A percentile compares a stretch with the other conserved stretches of the same genome.
Conservation (phyloP, 1,284 basidiomycete species). For the Cutaneotrichosporon sp. region DNA sequence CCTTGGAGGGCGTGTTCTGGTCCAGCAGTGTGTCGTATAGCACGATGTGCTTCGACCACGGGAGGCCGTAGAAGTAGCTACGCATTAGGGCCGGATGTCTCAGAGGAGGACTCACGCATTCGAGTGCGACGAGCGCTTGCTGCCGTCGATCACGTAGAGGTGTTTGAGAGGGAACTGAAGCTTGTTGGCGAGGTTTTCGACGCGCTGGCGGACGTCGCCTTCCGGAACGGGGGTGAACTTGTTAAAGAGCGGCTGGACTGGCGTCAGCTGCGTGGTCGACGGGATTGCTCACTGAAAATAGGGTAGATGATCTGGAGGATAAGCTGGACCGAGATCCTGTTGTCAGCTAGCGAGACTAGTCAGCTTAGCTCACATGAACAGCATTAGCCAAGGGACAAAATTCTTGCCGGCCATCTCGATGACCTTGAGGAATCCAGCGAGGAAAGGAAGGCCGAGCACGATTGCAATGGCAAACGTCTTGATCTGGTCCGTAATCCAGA, state of each 20-base stretch:
- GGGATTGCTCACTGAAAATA: constrained; percentile 61
- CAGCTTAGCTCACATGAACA: constrained; percentile 63
- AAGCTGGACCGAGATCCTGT: constrained; percentile 76
- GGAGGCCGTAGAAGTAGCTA: constrained; percentile 85
- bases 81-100: neutral
- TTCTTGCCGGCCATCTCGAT: constrained; percentile 89
- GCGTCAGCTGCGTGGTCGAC: neutral
- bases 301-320: constrained; percentile 82
- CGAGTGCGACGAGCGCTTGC: constrained; percentile 88
- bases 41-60: constrained; percentile 95
- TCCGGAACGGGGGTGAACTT: constrained; percentile 80
- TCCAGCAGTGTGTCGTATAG: constrained; percentile 96
- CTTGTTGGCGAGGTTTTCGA: constrained; percentile 70
- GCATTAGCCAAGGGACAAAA: constrained; percentile 86
- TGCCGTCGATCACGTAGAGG: constrained; percentile 95
- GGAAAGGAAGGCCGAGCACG: constrained; percentile 79
- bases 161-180: constrained; percentile 93
- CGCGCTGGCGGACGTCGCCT: constrained; percentile 70
- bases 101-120: constrained; percentile 62
- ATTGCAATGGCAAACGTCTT: constrained; percentile 76
- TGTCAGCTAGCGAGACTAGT: constrained; percentile 29
- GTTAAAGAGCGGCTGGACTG: constrained; percentile 90
- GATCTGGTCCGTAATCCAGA: constrained; percentile 75
- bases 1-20: constrained; percentile 79
- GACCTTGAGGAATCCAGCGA: constrained; percentile 81